Evolutionary conservation across 2,329 filamentous ascomycete genomes (phyloP).

Genomic region (Curvularia sp.): DNA sequence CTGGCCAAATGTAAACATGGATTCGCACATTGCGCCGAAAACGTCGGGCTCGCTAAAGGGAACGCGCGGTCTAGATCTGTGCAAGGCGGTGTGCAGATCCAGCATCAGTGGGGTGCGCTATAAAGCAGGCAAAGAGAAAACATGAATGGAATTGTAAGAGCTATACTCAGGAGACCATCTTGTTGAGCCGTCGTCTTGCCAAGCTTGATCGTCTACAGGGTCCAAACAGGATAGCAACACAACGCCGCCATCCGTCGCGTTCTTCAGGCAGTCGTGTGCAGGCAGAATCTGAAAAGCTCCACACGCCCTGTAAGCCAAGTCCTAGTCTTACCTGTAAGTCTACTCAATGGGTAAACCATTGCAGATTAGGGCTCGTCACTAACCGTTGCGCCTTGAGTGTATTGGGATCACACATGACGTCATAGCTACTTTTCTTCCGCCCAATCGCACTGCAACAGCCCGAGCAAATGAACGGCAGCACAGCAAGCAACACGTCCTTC

Average conservation of each 20-base stretch:
- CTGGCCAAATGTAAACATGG: constrained; percentile 46
- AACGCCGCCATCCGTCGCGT: neutral
- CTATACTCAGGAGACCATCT: neutral
- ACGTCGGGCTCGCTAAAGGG: constrained; percentile 11
- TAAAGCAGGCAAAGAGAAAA: constrained; percentile 2
- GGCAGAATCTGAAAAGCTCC: neutral
- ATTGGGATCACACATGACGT: constrained; percentile 32
- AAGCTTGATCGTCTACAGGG: constrained; percentile 43
- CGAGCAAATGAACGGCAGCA: constrained; percentile 35
- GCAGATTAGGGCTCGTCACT: neutral
- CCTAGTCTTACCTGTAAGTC: neutral
- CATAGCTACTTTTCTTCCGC: constrained; percentile 22
- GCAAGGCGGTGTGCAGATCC: constrained; percentile 8
- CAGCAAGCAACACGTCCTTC: constrained; percentile 36
- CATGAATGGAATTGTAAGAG: neutral
- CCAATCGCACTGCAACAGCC: constrained; percentile 33
- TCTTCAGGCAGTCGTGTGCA: neutral
- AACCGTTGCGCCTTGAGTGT: neutral
- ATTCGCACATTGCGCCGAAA: constrained; percentile 39
- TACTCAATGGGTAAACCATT: neutral
- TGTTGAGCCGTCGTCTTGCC: constrained; percentile 22
- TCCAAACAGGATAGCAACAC: constrained; percentile 38
- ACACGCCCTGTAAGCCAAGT: neutral
- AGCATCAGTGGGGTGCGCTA: constrained; percentile 1
- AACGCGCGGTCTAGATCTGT: constrained; percentile 7